These are phyloP conservation scores for Teunomyces atbi DNA, from an alignment of 805 yeast species.

Conservation along the genomic window DNA sequence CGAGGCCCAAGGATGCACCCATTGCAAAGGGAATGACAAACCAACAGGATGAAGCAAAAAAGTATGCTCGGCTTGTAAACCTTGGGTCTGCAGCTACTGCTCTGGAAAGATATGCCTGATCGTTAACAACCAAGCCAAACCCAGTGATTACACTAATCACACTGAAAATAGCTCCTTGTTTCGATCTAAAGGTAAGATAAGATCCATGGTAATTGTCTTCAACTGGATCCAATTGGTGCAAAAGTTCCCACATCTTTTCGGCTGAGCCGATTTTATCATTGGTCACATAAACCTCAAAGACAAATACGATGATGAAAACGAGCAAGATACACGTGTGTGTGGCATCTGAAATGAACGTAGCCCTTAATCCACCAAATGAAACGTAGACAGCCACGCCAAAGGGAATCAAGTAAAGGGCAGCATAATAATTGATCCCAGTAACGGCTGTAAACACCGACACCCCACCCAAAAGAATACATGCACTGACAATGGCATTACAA, in stretches of 20 bases:
- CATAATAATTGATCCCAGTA: constrained; percentile 13
- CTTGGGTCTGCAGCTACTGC: constrained; percentile 24
- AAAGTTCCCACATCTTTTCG: constrained; percentile 22
- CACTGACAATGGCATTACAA: constrained; percentile 20
- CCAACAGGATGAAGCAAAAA: constrained; percentile 24
- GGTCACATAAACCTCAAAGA: constrained; percentile 18
- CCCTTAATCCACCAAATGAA: constrained; percentile 24
- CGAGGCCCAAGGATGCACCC: constrained; percentile 35
- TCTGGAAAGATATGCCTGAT: constrained; percentile 25
- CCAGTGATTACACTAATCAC: constrained; percentile 21
- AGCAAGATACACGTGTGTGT: constrained; percentile 24
- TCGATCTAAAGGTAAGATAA: constrained; percentile 16
- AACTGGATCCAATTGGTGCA: constrained; percentile 14
- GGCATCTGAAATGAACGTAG: constrained; percentile 27
- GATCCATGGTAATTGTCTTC: constrained; percentile 16
- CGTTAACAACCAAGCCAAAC: constrained; percentile 21
- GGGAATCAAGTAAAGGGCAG: constrained; percentile 22
- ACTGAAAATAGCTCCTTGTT: constrained; percentile 20
- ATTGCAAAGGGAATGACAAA: constrained; percentile 25
- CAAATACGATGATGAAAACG: constrained; percentile 18
- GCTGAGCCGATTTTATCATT: constrained; percentile 23
- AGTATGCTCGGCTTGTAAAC: constrained; percentile 21
- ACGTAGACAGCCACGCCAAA: constrained; percentile 23
- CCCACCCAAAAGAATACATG: constrained; percentile 20
- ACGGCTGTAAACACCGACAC: constrained; percentile 15